Conservation (phyloP, 2,329 filamentous ascomycete species). For the Colletotrichum sp. region DNA sequence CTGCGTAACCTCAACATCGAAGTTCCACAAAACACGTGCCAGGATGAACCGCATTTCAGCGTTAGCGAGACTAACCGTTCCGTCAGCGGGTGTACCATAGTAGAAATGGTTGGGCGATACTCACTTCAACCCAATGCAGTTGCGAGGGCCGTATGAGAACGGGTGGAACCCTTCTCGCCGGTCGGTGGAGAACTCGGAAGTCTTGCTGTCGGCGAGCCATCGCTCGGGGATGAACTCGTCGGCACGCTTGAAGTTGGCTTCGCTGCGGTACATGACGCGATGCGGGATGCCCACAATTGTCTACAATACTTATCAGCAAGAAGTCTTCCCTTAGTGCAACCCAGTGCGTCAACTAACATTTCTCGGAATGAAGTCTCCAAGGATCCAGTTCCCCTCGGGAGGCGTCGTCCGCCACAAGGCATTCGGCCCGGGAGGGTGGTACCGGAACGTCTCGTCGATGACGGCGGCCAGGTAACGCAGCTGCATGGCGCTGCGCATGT, state of each 20-base stretch:
- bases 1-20: neutral
- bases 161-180: neutral
- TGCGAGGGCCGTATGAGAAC: neutral
- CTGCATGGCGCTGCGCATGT: neutral
- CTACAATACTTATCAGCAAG: neutral
- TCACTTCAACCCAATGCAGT: neutral
- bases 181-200: neutral
- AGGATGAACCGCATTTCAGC: neutral
- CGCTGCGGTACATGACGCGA: neutral
- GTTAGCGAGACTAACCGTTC: neutral
- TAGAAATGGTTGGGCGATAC: neutral
- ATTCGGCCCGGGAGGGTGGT: neutral
- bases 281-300: neutral
- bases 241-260: neutral
- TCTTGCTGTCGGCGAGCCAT: neutral
- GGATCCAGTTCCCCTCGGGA: neutral
- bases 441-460: neutral
- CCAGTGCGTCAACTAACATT: neutral
- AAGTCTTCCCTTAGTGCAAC: neutral
- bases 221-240: neutral
- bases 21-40: neutral
- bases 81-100: fast-evolving
- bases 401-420: neutral
- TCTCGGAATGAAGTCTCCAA: neutral
- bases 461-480: neutral